Percentiles rank a stretch among this genome's conserved stretches.
Conservation (phyloP, 805 yeast species). For the Candida pini region DNA sequence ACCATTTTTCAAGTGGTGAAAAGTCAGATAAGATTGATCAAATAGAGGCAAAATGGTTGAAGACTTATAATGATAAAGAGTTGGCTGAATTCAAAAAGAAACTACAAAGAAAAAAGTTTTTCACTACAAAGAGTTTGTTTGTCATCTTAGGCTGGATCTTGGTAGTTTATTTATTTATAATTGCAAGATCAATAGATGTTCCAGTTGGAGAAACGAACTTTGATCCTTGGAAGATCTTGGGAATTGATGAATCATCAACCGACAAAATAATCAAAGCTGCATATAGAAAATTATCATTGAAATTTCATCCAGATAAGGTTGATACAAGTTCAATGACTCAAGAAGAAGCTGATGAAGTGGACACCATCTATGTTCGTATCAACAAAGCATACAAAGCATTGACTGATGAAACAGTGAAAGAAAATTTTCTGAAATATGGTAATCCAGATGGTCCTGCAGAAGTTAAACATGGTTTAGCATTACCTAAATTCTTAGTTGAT, state of each 20-base stretch:
- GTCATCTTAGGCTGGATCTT: constrained; percentile 57
- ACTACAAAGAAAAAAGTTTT: constrained; percentile 24
- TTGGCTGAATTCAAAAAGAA: constrained; percentile 26
- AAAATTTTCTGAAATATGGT: constrained; percentile 81
- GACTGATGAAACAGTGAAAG: constrained; percentile 81
- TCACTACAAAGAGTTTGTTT: constrained; percentile 26
- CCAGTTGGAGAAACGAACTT: constrained; percentile 44
- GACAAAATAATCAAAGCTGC: constrained; percentile 76
- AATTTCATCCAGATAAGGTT: constrained; percentile 91
- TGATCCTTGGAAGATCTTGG: constrained; percentile 89
- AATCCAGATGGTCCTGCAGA: constrained; percentile 98
- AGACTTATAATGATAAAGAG: constrained; percentile 30
- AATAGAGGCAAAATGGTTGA: constrained; percentile 26
- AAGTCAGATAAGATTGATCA: constrained; percentile 1
- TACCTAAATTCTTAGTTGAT: constrained; percentile 87
- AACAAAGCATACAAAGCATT: constrained; percentile 91
- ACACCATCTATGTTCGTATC: constrained; percentile 72
- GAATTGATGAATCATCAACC: constrained; percentile 57
- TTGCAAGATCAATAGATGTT: constrained; percentile 41
- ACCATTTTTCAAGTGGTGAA: neutral
- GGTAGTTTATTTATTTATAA: constrained; percentile 36
- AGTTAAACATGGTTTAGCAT: constrained; percentile 85
- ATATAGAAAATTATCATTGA: constrained; percentile 81
- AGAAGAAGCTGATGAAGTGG: constrained; percentile 52
- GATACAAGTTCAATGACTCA: constrained; percentile 53